Conservation (phyloP, 148 eudicot species). For the Heliamphora exappendiculata region DNA sequence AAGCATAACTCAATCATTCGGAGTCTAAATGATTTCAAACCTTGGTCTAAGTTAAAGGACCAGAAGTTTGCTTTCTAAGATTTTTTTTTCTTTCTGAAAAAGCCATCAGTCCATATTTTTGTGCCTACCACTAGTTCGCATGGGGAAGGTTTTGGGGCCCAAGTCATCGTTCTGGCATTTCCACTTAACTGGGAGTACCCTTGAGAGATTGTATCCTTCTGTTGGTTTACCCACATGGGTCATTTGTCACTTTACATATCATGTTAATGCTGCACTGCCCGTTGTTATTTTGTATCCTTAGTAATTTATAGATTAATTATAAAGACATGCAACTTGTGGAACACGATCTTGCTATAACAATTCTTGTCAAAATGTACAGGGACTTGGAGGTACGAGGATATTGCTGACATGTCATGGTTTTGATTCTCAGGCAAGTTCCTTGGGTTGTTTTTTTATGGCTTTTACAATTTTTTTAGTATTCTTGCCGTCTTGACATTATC, state of each 20-base stretch:
- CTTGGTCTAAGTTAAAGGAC: too few relatives aligned
- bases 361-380: conserved; percentile 29
- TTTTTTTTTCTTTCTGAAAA: background rate
- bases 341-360: background rate
- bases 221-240: background rate
- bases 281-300: background rate
- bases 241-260: background rate
- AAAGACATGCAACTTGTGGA: background rate
- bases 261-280: background rate
- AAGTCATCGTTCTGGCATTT: background rate
- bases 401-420: conserved; percentile 53
- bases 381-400: conserved; percentile 49
- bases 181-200: background rate
- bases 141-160: background rate
- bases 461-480: background rate
- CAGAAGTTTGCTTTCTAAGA: too few relatives aligned
- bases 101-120: background rate
- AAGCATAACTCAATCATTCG: too few relatives aligned
- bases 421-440: conserved; percentile 41
- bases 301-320: background rate
- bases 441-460: background rate
- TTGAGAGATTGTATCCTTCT: background rate
- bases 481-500: background rate
- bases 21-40: too few relatives aligned
- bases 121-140: background rate